Evolutionary conservation across 2,329 filamentous ascomycete species (phyloP).

Genomic region (Monilinia polystroma): DNA sequence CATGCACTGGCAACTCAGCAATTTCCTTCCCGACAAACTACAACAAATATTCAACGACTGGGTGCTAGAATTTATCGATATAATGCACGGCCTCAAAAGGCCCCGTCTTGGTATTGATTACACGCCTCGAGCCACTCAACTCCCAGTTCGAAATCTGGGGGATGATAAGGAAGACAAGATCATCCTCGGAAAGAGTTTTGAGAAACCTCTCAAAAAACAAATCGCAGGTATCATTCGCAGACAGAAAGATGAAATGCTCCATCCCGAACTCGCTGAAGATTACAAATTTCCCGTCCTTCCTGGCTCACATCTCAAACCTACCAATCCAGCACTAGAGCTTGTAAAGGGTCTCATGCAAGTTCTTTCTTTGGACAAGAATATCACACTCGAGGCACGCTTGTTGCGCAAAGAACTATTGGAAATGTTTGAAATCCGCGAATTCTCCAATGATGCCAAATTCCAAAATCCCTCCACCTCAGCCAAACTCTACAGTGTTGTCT

Average conservation of each 20-base stretch:
- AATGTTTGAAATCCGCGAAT: constrained; percentile 93
- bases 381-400: constrained; percentile 81
- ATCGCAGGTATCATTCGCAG: constrained; percentile 78
- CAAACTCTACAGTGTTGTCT: constrained; percentile 73
- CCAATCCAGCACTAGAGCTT: constrained; percentile 83
- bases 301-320: constrained; percentile 61
- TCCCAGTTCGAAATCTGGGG: constrained; percentile 55
- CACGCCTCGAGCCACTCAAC: constrained; percentile 58
- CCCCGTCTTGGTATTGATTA: constrained; percentile 49
- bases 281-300: constrained; percentile 83
- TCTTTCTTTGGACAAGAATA: constrained; percentile 84
- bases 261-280: constrained; percentile 82
- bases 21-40: constrained; percentile 77
- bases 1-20: constrained; percentile 98
- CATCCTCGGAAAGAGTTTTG: constrained; percentile 78
- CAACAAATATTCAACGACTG: constrained; percentile 87
- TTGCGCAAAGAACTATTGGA: constrained; percentile 85
- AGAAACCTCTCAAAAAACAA: constrained; percentile 86
- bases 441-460: constrained; percentile 84
- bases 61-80: constrained; percentile 90
- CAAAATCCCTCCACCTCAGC: constrained; percentile 78
- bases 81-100: constrained; percentile 87
- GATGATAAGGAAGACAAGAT: constrained; percentile 58
- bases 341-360: constrained; percentile 94
- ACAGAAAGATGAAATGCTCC: constrained; percentile 84